Conservation (phyloP, 768 basidiomycete species). For the Suillus sp. region DNA sequence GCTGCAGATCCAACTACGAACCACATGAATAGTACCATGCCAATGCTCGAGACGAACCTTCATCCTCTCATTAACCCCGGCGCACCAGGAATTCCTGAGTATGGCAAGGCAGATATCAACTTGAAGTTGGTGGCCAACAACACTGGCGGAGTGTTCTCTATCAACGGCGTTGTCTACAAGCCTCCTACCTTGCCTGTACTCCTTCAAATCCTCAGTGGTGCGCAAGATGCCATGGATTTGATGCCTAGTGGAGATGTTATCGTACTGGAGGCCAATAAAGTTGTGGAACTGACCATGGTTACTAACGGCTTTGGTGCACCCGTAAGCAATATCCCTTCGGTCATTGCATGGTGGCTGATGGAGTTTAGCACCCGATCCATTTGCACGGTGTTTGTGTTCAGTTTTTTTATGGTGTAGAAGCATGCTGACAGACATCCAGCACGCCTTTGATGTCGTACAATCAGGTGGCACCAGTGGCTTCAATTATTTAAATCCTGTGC, state of each 20-base stretch:
- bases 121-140: neutral
- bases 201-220: neutral
- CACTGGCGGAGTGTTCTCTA: neutral
- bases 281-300: slow-evolving; percentile 28
- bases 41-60: neutral
- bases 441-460: slow-evolving; percentile 26
- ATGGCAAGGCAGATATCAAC: neutral
- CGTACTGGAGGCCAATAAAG: slow-evolving; percentile 28
- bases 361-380: neutral
- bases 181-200: neutral
- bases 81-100: neutral
- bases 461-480: slow-evolving; percentile 27
- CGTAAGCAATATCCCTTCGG: neutral
- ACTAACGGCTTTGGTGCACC: neutral
- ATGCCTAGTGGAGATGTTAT: slow-evolving; percentile 37
- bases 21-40: neutral
- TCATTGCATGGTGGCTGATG: neutral
- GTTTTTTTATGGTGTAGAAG: neutral
- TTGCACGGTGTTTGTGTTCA: neutral
- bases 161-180: neutral
- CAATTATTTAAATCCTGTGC: slow-evolving; percentile 42
- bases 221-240: slow-evolving; percentile 38
- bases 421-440: neutral
- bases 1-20: neutral
- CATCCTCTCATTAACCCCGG: neutral